Base-by-base conservation (phyloP, 2,329 filamentous ascomycete genomes). In the Cladophialophora carrionii region DNA sequence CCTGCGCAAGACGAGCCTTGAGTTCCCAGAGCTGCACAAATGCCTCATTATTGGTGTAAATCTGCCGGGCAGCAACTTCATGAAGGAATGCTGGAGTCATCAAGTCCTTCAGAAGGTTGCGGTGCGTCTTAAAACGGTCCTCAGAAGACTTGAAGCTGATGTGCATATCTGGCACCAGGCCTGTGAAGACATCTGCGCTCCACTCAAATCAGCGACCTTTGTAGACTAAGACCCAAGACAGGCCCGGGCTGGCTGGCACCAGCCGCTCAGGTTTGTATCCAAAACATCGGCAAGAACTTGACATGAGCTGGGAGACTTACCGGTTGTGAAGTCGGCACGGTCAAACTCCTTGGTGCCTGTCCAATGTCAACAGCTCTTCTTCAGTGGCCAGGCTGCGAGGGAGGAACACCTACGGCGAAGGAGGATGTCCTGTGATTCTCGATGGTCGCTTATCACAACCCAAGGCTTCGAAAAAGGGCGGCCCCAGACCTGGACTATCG, bases 401-500 rank as follows among this genome's bases (percentile, higher is more conserved):
- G 37, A 7, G 37, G 37, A 43, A n/a, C 17, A 43, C 37, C n/a
- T 43, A 43, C 37, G 37, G 37, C 37, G 37, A 43, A 43, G 37
- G 17, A 43, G 37, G n/a, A 43, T 68, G 46, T 73, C 71, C n/a
- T 66, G 64, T 5, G 63, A 26, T 52, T 73, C 71, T 22, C 64
- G 56, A 37, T 64, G 62, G 32, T 73, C 70, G 10, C 54, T 55
- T 9, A 84, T 66, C 3, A 84, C 62, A 0, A 85, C 73, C 71
- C 75, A 77, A 1, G 82, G 83, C 31, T 73, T 74, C 0, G 70
- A 67, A 17, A 82, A 75, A 0, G 82, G 81, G 6, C 74, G 72
- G 59, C 83, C 71, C 70, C 84, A 84, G 5, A 80, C 72, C 68
- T 85, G 83, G 5, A 79, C 71, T 63, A 84, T 75, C 0, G 81